phyloP scores from a whole-genome alignment of 1,284 basidiomycete genomes.

The Ustilago tritici region DNA sequence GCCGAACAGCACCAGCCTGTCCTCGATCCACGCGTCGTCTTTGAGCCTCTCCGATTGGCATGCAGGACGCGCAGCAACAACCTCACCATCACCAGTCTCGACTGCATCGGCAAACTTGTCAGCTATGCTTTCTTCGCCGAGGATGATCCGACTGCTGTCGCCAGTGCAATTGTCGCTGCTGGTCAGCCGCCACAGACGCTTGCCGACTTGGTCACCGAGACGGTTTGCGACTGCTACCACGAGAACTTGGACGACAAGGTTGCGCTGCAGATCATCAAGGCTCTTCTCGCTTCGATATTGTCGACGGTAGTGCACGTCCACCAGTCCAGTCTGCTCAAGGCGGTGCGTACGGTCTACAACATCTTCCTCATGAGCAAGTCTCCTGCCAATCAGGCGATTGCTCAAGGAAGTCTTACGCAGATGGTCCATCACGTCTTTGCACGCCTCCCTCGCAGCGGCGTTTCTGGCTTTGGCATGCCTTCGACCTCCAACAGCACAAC shows the following conservation, averaged over 20 bases:
- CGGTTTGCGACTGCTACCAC: slow-evolving; percentile 66
- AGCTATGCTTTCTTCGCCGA: slow-evolving; percentile 69
- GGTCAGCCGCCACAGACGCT: slow-evolving; percentile 53
- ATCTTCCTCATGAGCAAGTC: slow-evolving; percentile 67
- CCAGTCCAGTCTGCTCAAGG: slow-evolving; percentile 66
- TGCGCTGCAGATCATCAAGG: slow-evolving; percentile 69
- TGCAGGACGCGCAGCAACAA: slow-evolving; percentile 62
- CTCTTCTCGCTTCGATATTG: slow-evolving; percentile 65
- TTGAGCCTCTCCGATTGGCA: slow-evolving; percentile 67
- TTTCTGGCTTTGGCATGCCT: slow-evolving; percentile 10
- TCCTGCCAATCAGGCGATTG: slow-evolving; percentile 66
- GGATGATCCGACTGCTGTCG: slow-evolving; percentile 45
- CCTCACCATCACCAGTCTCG: slow-evolving; percentile 63
- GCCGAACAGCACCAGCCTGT: slow-evolving; percentile 42
- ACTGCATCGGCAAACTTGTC: slow-evolving; percentile 69
- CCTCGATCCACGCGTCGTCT: slow-evolving; percentile 66
- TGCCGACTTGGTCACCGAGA: slow-evolving; percentile 67
- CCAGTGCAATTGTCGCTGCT: slow-evolving; percentile 29
- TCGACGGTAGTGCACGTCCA: slow-evolving; percentile 65
- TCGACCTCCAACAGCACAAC: slow-evolving; percentile 35
- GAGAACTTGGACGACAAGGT: slow-evolving; percentile 65
- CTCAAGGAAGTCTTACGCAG: slow-evolving; percentile 67
- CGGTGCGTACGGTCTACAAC: slow-evolving; percentile 72
- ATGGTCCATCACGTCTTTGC: slow-evolving; percentile 68
- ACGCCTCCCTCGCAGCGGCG: slow-evolving; percentile 53